phyloP scores from a whole-genome alignment of 1,139 yeast species.

The Pneumocystis canis region DNA sequence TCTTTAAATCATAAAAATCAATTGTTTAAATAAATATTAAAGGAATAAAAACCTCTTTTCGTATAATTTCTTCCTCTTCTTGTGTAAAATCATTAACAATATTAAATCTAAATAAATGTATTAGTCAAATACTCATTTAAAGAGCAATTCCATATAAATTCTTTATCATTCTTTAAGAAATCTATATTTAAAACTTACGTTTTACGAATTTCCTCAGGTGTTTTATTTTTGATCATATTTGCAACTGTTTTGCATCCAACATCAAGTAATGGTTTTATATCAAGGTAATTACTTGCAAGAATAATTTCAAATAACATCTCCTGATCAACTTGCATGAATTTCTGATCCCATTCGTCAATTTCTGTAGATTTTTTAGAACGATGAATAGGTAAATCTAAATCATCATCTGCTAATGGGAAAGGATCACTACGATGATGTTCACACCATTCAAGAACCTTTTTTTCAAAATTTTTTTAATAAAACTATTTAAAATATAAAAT shows the following conservation, averaged over 20 bases:
- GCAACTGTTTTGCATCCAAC: constrained; percentile 97
- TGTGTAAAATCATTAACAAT: constrained; percentile 94
- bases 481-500: not conserved
- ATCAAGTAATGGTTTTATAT: constrained; percentile 81
- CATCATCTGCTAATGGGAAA: constrained; percentile 46
- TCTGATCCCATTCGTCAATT: constrained; percentile 90
- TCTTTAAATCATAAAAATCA: constrained; percentile 28
- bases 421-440: constrained; percentile 80
- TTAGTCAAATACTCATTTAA: not conserved
- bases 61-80: constrained; percentile 95
- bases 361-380: constrained; percentile 22
- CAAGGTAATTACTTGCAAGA: constrained; percentile 80
- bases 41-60: constrained; percentile 31
- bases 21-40: not conserved
- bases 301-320: constrained; percentile 96
- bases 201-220: constrained; percentile 87
- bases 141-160: not conserved
- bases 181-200: not conserved
- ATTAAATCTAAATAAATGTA: constrained; percentile 51
- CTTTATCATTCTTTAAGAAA: not conserved
- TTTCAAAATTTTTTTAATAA: not conserved
- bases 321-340: constrained; percentile 89
- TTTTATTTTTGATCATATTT: constrained; percentile 90
- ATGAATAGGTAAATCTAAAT: constrained; percentile 11
- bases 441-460: constrained; percentile 76